Percentiles rank a stretch among this genome's conserved stretches.
These are phyloP conservation scores for Pseudozyma hubeiensis DNA, from an alignment of 1,284 basidiomycete genomes.

Conservation along the genomic window DNA sequence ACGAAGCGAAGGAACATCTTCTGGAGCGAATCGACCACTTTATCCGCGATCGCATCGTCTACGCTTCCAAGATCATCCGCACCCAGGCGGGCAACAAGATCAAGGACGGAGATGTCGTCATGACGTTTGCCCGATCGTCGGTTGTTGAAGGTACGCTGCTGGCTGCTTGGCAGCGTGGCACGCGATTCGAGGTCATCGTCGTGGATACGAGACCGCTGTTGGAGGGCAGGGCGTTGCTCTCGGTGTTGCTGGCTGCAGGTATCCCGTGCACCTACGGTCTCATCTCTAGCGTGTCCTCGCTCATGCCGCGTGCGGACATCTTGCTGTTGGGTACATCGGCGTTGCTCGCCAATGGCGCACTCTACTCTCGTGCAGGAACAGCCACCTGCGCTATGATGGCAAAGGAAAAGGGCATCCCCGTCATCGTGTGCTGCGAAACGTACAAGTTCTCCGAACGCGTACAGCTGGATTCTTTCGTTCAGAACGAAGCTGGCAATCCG, in stretches of 20 bases:
- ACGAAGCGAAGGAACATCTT: constrained; percentile 91
- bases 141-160: constrained; percentile 91
- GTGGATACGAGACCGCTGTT: constrained; percentile 94
- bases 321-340: constrained; percentile 93
- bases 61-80: constrained; percentile 93
- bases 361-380: constrained; percentile 93
- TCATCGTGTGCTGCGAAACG: constrained; percentile 96
- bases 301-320: constrained; percentile 82
- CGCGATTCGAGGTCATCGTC: constrained; percentile 87
- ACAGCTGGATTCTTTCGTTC: constrained; percentile 91
- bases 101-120: constrained; percentile 88
- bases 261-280: constrained; percentile 92
- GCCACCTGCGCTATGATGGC: constrained; percentile 97
- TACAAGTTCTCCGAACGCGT: constrained; percentile 97
- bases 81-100: constrained; percentile 87
- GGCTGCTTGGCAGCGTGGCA: constrained; percentile 74
- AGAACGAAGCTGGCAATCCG: constrained; percentile 80
- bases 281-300: constrained; percentile 84
- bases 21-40: constrained; percentile 91
- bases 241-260: constrained; percentile 77
- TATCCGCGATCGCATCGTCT: constrained; percentile 90
- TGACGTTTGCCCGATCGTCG: constrained; percentile 94
- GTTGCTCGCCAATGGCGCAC: constrained; percentile 91
- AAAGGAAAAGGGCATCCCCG: constrained; percentile 86
- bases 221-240: constrained; percentile 82